Evolutionary conservation across 2,329 filamentous ascomycete genomes (phyloP), one percentile per base, ranked within the genome.

Genomic region (Ilyonectria robusta): DNA sequence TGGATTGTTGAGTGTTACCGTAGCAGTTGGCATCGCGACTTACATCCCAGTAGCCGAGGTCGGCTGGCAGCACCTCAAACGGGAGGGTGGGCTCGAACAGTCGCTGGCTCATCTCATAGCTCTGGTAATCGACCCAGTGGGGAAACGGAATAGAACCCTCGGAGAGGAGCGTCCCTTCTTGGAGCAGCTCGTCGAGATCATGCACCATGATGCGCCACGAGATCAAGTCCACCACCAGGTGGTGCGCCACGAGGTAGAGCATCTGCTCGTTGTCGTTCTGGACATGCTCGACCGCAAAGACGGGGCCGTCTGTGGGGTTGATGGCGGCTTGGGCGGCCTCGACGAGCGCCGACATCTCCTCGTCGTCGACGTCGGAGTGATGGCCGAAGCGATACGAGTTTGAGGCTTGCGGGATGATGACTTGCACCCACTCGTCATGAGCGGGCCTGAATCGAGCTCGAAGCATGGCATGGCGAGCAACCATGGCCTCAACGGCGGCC

Each of bases 391-490:
- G 77, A 69, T 86, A 88, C 0, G 85, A 83, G 9, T 77, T 80
- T 3, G 80, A 62, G 3, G 82, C 77, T 3, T 82, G 78, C 0
- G 83, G 78, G 0, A 81, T 70, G 19, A 85, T 80, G 15, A 80
- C 78, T 69, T 88, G 86, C 57, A 81, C 82, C 85, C 86, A 88
- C 3, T 82, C 81, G 3, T 79, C 76, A 13, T 72, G 70, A 6
- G 76, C 78, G 0, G 78, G 74, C 31, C 76, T 74, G 62, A 87
- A 88, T 0, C 85, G 81, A 1, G 83, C 82, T 44, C 86, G 77
- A 6, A 88, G 80, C 85, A 88, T 88, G 17, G 84, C 78, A 66
- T 88, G 86, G 31, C 86, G 84, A 3, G 80, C 80, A 2, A 86
- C 84, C 4, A 87, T 72, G 2, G 85, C 82, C 65, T 85, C 83